Evolutionary conservation across 2,329 filamentous ascomycete genomes (phyloP), one percentile per base, ranked within the genome.

Genomic region (Fonsecaea pugnacius): DNA sequence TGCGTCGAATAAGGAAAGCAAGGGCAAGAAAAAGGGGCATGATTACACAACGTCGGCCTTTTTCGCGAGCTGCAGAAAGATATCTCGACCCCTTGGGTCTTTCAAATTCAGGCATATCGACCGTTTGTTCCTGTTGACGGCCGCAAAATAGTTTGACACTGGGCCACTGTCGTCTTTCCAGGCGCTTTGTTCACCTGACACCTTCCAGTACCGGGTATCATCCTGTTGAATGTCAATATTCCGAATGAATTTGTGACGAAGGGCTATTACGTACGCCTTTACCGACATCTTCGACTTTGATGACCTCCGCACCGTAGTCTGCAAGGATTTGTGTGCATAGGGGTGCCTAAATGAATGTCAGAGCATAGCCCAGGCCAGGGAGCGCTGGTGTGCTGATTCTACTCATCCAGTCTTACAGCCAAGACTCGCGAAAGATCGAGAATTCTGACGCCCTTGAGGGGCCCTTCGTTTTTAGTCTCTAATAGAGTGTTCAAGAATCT

Each of bases 401-500:
- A 12, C 38, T 30, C 24, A 4, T 16, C 14, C 16, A 38, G 10
- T n/a, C 60, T 18, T 62, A 64, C 62, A 18, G 67, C 67, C 9
- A 69, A 60, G 30, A 67, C 67, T 30, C 67, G 54, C 2, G 64
- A 57, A 8, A 69, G 53, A 35, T 69, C 67, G n/a, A 69, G 62
- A 7, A 76, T 71, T 38, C 69, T 68, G 18, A 75, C 66, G 2
- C 74, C 74, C 32, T 64, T 64, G 8, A 71, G 58, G 18, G 69
- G 60, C 12, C 59, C 63, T 53, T 32, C n/a, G 21, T 79, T 76
- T 58, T 64, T 80, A 1, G 69, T 75, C 27, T 70, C 77, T 1
- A 77, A 78, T 67, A 77, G 73, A 73, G 76, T 78, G 0, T 4
- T 75, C 3, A 53, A 73, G 12, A 10, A 14, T 36, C 33, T 9